A percentile compares a stretch with the other conserved stretches of the same genome.
phyloP scores from a whole-genome alignment of 2,329 filamentous ascomycete genomes.

The Gnomoniopsis smithogilvyi region DNA sequence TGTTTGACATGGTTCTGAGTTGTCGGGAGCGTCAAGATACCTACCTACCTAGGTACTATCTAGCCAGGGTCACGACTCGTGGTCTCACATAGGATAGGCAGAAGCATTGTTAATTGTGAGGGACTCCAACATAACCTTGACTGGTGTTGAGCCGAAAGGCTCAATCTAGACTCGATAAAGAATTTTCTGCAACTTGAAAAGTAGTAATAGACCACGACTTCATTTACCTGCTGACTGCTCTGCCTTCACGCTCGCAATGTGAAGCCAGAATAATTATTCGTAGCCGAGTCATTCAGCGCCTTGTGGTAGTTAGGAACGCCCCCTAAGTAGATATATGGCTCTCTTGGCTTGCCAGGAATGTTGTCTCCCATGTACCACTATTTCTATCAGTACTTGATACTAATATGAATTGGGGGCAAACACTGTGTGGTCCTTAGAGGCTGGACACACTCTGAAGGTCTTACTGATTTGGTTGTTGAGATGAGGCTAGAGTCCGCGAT shows the following conservation, averaged over 20 bases:
- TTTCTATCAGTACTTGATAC: not conserved
- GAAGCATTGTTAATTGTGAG: no score
- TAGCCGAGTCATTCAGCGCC: not conserved
- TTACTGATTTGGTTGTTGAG: constrained; percentile 26
- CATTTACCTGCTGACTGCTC: no score
- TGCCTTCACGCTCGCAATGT: not conserved
- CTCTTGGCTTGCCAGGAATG: constrained; percentile 36
- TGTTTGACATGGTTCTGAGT: no score
- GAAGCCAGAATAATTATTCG: constrained; percentile 4
- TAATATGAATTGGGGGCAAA: not conserved
- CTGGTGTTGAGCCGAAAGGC: no score
- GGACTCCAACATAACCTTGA: no score
- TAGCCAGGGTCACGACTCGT: no score
- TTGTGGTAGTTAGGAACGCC: constrained; percentile 22
- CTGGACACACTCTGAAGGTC: not conserved
- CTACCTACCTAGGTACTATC: no score
- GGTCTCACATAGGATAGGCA: no score
- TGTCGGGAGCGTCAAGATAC: no score
- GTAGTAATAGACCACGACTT: no score
- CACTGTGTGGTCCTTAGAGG: not conserved
- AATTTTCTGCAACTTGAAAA: no score
- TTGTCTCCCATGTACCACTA: constrained; percentile 39
- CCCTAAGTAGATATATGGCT: constrained; percentile 32
- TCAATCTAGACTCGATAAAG: no score
- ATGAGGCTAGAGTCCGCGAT: constrained; percentile 30